Evolutionary conservation across 2,329 filamentous ascomycete genomes (phyloP).

Genomic region (Pestalotiopsis sp.): DNA sequence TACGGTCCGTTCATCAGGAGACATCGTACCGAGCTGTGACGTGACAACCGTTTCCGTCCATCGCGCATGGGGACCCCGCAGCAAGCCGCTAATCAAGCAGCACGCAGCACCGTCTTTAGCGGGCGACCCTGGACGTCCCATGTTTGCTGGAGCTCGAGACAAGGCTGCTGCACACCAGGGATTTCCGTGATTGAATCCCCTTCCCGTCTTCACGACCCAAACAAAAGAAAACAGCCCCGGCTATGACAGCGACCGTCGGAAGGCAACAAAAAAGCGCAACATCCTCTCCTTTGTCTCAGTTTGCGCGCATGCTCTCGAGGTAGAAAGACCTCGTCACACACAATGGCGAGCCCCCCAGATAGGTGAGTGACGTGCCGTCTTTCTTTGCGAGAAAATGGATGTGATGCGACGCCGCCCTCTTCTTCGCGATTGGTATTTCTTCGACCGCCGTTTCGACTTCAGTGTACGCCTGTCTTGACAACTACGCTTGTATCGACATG

Average conservation of each 20-base stretch:
- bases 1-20: background rate
- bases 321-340: conserved; percentile 12
- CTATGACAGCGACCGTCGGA: conserved; percentile 6
- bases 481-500: background rate
- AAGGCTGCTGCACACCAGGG: background rate
- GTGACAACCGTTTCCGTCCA: background rate
- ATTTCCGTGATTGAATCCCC: background rate
- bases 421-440: conserved; percentile 5
- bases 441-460: conserved; percentile 14
- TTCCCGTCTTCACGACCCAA: background rate
- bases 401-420: background rate
- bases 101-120: background rate
- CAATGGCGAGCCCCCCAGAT: conserved; percentile 31
- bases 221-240: conserved; percentile 6
- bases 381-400: conserved; percentile 13
- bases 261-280: background rate
- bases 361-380: conserved; percentile 26
- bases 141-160: conserved; percentile 5
- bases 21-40: background rate
- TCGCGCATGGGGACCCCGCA: background rate
- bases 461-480: background rate
- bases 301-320: conserved; percentile 12
- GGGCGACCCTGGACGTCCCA: background rate
- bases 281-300: conserved; percentile 2
- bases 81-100: background rate